Evolutionary conservation across 2,329 filamentous ascomycete genomes (phyloP), one percentile per base, ranked within the genome.

Genomic region (Aspergillus sp.): DNA sequence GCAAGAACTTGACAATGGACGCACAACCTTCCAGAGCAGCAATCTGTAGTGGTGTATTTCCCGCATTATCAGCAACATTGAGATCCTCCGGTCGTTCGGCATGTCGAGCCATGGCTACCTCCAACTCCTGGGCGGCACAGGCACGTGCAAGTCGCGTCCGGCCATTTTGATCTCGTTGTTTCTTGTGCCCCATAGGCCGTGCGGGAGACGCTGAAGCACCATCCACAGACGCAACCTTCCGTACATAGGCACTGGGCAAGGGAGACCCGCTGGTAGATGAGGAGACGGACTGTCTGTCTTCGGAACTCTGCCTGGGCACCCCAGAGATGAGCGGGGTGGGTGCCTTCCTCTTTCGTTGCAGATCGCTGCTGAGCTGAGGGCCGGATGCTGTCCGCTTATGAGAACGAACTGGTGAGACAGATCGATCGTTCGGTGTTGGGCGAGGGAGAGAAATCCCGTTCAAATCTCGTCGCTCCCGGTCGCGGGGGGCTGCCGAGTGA

Each of bases 21-120:
- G 89, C 88, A 74, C 89, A 91, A 6, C 95, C 95, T 71, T 95
- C 90, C 60, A 99, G 83, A 32, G 93, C 88, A 36, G 95, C 94
- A 66, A 97, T 95, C 75, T 99, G 95, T 36, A 99, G 82, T 23
- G 95, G 95, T 1, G 94, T 96, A 70, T 98, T 98, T n/a, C 92
- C 91, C 13, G 95, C 95, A 73, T 97, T 96, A 72, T 99, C 95
- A 23, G 91, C 87, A 60, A 93, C 85, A 68, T 99, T 91, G 57
- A 98, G 77, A 75, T 98, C 92, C 63, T 96, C 91, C 0, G 92
- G 92, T 19, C 92, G 86, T 72, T 96, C 91, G 8, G 85, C 81
- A 32, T 92, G 84, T 64, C 91, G 86, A 67, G 86, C 84, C 73
- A 91, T 93, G 15, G 91, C 92, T 9, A 83, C 82, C 1, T 94